Conservation (phyloP, 177 flowering plant genomes). For the Vitis hybrid region DNA sequence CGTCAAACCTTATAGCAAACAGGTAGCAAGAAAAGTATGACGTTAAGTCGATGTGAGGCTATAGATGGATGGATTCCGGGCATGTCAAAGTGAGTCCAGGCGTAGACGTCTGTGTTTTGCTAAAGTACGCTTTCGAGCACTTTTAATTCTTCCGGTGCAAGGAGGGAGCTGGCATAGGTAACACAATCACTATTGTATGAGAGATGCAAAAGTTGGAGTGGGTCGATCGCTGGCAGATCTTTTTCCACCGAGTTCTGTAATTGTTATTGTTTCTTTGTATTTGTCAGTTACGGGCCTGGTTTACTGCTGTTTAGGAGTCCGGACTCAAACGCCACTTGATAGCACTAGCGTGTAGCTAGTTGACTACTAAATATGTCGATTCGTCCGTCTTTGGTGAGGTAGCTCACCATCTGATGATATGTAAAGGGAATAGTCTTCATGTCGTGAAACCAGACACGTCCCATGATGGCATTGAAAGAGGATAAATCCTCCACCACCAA, state of each 20-base stretch:
- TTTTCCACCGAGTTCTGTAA: no score
- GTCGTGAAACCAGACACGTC: rapidly evolving
- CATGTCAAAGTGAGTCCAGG: no score
- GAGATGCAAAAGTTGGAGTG: no score
- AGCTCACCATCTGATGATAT: no score
- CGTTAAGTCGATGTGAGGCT: no score
- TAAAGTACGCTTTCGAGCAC: rapidly evolving
- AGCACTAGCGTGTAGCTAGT: rapidly evolving
- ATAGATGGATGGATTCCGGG: no score
- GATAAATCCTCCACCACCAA: no score
- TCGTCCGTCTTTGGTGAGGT: rapidly evolving
- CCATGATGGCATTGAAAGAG: no score
- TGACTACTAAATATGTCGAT: rapidly evolving
- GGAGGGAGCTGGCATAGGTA: rapidly evolving
- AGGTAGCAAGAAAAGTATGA: rapidly evolving
- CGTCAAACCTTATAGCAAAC: rapidly evolving
- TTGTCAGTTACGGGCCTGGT: rapidly evolving
- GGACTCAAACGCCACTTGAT: no score
- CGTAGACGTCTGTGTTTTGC: rapidly evolving
- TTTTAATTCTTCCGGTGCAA: rapidly evolving
- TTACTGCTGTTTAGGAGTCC: rapidly evolving
- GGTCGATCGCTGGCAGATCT: rapidly evolving
- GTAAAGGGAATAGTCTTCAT: no score
- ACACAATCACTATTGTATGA: no score
- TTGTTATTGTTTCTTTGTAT: rapidly evolving